Conservation (phyloP, 2,329 filamentous ascomycete genomes). For the Chrysosporium keratinophilum region DNA sequence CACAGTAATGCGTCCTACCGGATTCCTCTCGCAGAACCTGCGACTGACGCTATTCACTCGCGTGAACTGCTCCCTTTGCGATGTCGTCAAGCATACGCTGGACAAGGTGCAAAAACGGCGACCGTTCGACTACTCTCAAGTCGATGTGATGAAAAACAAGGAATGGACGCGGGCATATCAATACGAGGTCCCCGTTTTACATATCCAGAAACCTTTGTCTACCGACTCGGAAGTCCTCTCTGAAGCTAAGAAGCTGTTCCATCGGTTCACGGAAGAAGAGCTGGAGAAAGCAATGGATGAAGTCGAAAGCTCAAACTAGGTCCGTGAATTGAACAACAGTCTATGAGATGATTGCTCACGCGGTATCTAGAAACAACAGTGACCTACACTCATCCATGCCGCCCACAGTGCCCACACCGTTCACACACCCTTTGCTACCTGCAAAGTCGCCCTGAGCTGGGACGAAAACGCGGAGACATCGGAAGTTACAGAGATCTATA, state of each 20-base stretch:
- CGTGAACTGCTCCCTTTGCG: slow-evolving; percentile 49
- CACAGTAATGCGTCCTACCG: slow-evolving; percentile 14
- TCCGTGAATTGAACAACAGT: neutral
- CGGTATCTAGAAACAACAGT: neutral
- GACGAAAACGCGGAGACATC: slow-evolving; percentile 39
- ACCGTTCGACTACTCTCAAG: slow-evolving; percentile 47
- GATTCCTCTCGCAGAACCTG: slow-evolving; percentile 24
- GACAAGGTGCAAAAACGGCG: slow-evolving; percentile 43
- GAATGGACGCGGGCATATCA: slow-evolving; percentile 53
- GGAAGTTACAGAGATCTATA: slow-evolving; percentile 34
- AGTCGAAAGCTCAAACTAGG: slow-evolving; percentile 24
- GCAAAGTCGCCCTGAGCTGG: slow-evolving; percentile 30
- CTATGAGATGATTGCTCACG: neutral
- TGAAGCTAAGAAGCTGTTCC: slow-evolving; percentile 52
- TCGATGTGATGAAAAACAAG: slow-evolving; percentile 50
- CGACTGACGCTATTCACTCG: slow-evolving; percentile 53
- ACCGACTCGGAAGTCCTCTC: slow-evolving; percentile 45
- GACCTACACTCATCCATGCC: neutral
- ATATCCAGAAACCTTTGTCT: slow-evolving; percentile 41
- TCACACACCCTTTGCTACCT: slow-evolving; percentile 25
- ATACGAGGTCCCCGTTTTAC: slow-evolving; percentile 55
- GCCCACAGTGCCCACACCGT: neutral
- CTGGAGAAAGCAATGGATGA: slow-evolving; percentile 47
- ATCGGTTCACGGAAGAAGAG: slow-evolving; percentile 50
- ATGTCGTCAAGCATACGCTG: slow-evolving; percentile 49